Conservation (phyloP, 345 rosid species). For the Laguncularia racemosa region DNA sequence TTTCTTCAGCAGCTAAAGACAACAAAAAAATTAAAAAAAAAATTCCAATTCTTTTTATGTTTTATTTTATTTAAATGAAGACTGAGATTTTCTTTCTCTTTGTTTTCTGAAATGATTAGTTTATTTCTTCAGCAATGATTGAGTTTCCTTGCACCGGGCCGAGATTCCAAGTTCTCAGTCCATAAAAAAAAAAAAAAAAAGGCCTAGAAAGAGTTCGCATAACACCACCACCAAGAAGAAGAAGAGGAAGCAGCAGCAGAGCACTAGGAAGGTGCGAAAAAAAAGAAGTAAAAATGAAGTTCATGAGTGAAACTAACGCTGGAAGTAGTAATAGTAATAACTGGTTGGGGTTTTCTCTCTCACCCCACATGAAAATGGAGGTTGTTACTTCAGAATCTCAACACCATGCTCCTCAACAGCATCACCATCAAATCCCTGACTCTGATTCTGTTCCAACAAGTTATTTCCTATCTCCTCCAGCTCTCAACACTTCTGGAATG, state of each 20-base stretch:
- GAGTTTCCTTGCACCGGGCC: slow-evolving; percentile 16
- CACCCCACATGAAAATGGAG: slow-evolving; percentile 73
- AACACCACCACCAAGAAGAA: neutral
- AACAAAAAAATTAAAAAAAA: slow-evolving; percentile 8
- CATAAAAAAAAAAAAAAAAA: slow-evolving; percentile 6
- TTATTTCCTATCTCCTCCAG: slow-evolving; percentile 29
- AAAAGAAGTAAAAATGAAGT: slow-evolving; percentile 47
- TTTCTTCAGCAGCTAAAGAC: slow-evolving; percentile 4
- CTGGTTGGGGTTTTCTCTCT: slow-evolving; percentile 77
- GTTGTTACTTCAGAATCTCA: slow-evolving; percentile 26
- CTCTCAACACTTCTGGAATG: slow-evolving; percentile 24
- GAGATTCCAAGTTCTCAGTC: slow-evolving; percentile 7
- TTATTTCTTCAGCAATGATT: slow-evolving; percentile 33
- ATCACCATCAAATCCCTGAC: slow-evolving; percentile 14
- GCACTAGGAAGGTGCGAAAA: neutral
- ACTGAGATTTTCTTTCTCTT: slow-evolving; percentile 15
- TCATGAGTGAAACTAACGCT: slow-evolving; percentile 31
- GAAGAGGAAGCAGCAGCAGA: slow-evolving; percentile 1
- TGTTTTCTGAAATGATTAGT: slow-evolving; percentile 26
- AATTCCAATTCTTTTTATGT: no score
- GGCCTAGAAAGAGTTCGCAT: slow-evolving; percentile 9
- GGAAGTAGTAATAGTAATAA: slow-evolving; percentile 19
- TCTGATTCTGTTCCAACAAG: slow-evolving; percentile 29
- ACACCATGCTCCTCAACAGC: slow-evolving; percentile 14
- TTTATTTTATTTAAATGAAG: neutral